Evolutionary conservation across 352 stramenopile species (phyloP), one percentile per base, ranked within the genome.

Genomic region (Phytophthora citricola): DNA sequence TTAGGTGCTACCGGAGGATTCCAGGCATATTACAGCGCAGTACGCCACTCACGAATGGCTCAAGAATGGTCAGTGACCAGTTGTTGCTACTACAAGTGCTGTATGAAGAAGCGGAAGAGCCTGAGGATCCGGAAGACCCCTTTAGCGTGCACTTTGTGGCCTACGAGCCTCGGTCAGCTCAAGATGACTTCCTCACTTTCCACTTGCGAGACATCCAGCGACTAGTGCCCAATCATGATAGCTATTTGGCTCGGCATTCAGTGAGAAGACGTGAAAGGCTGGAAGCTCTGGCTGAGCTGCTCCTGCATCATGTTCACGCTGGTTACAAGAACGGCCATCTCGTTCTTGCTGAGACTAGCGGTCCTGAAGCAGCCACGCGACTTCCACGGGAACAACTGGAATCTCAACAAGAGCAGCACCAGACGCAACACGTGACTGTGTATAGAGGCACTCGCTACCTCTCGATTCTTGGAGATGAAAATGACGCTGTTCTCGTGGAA

Each of bases 281-380:
- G 15, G 44, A 78, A 38, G 78, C 74, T 17, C 34, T 93, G 12
- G 78, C 76, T 0, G 80, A 89, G 17, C 31, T 81, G 9, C 58
- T 93, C 7, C 52, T 88, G 14, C n/a, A 22, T 1, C 63, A 83
- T 12, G 46, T 86, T 14, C 77, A 83, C 9, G 76, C 83, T 1
- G 83, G 85, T 14, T 92, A 86, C 64, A 93, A 92, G 66, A 84
- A 88, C 29, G 83, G 83, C 2, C 82, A 88, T 24, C 63, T 93
- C 5, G 73, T 92, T 5, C 36, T 93, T 48, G 75, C 71, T 0
- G 81, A 93, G 57, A 55, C 50, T 4, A 67, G 54, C 22, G 66
- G 62, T 1, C 50, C 61, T 12, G 61, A 75, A 31, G 66, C 66
- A 27, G 61, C 61, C 36, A 49, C 45, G 4, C 49, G n/a, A 52